phyloP scores from a whole-genome alignment of 176 grass and related monocot genomes.

The Aegilops umbellulata region DNA sequence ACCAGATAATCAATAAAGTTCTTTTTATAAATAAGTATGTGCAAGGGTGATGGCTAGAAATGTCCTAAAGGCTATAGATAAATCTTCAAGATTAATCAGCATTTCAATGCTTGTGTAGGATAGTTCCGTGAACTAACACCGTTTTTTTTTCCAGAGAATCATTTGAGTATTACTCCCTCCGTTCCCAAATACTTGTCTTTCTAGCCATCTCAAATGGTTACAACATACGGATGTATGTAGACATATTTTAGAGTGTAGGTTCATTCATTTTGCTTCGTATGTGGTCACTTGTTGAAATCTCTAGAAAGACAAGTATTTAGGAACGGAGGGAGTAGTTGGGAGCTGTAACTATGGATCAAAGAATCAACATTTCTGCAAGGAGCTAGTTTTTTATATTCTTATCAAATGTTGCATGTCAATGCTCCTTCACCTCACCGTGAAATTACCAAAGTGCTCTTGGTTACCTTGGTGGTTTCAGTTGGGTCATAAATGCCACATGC shows the following conservation, averaged over 20 bases:
- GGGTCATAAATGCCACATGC: background rate
- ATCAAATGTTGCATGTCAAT: background rate
- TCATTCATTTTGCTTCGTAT: too few relatives aligned
- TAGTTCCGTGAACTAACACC: background rate
- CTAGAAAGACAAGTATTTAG: too few relatives aligned
- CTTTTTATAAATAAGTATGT: background rate
- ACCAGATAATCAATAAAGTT: background rate
- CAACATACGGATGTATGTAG: too few relatives aligned
- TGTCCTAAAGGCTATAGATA: background rate
- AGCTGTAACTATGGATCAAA: background rate
- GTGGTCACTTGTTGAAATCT: too few relatives aligned
- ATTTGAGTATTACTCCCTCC: background rate
- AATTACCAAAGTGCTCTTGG: background rate
- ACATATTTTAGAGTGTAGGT: too few relatives aligned
- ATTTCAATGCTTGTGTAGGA: background rate
- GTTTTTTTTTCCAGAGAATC: background rate
- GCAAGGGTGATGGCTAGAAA: background rate
- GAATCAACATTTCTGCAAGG: background rate
- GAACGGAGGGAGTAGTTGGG: too few relatives aligned
- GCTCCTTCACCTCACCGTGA: background rate
- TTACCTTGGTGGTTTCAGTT: slow-evolving; percentile 3
- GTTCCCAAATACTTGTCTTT: too few relatives aligned
- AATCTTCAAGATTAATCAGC: slow-evolving; percentile 10
- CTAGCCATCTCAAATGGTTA: too few relatives aligned
- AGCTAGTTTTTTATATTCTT: background rate